Conservation (phyloP, 768 basidiomycete species). For the Serendipita sp. region DNA sequence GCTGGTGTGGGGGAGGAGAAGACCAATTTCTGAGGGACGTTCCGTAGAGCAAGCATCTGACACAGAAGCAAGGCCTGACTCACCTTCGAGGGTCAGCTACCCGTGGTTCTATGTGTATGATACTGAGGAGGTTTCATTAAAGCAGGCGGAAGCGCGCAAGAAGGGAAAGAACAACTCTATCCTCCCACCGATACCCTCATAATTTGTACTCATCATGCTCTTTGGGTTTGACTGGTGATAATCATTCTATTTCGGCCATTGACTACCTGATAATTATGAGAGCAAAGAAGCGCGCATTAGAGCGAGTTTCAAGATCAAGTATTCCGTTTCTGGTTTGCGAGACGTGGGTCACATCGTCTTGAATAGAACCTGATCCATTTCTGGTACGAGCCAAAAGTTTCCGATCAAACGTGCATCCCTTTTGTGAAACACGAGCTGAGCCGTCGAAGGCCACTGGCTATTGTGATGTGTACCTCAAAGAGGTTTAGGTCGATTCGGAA, state of each 20-base stretch:
- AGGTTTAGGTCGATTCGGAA: too few species aligned
- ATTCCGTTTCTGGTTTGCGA: constrained; percentile 31
- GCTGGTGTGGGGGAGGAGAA: background rate
- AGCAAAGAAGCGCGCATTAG: background rate
- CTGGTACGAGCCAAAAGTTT: constrained; percentile 21
- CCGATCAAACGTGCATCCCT: background rate
- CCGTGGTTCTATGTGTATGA: background rate
- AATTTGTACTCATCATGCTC: too few species aligned
- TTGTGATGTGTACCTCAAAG: constrained; percentile 55
- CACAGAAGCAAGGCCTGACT: background rate
- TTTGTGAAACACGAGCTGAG: constrained; percentile 29
- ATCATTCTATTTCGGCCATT: background rate
- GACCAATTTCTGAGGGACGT: background rate
- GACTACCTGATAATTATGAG: background rate
- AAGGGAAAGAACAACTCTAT: background rate
- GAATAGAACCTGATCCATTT: constrained; percentile 57
- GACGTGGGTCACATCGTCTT: constrained; percentile 61
- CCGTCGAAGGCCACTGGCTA: constrained; percentile 35
- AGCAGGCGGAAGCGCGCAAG: background rate
- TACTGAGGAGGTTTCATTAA: background rate
- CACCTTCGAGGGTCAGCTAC: background rate
- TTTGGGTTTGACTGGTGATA: background rate
- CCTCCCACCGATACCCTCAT: too few species aligned
- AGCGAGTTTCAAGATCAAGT: constrained; percentile 30
- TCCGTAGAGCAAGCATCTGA: background rate